Evolutionary conservation across 1,284 basidiomycete genomes (phyloP), one percentile per base, ranked within the genome.

Genomic region (Coniophora puteana): DNA sequence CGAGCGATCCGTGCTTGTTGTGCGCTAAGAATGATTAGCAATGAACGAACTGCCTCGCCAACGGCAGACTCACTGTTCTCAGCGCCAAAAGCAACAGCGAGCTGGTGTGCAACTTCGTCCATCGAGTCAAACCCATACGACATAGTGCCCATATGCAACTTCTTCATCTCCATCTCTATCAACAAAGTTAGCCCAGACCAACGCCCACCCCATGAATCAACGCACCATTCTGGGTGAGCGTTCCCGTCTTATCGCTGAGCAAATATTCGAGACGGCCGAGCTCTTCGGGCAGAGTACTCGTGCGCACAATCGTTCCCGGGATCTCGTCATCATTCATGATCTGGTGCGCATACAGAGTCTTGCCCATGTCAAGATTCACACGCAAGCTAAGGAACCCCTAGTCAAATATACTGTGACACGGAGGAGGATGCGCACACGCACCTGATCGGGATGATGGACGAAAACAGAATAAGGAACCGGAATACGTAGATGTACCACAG

Each of bases 331-430:
- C 96, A 45, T 78, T 83, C 83, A 94, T 93, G 46, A 99, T 99
- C 53, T 95, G 90, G 34, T 89, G 83, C 0, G 93, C 92, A 55
- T 99, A 99, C 30, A 98, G 90, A 0, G 94, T 98, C 69, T 99
- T 99, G 46, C 95, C 96, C 94, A 99, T 98, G 62, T 99, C 96
- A 37, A 99, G 75, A 55, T 99, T 99, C 46, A 99, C 95, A 20
- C 96, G 89, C 39, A 99, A 71, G 73, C 93, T 97, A 45, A 6
- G 27, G 18, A 27, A 13, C n/a, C 11, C 38, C 8, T 16, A 2
- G 8, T 13, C 21, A 5, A 29, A 26, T 16, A 18, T 16, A 6
- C n/a, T 5, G n/a, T 12, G 24, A 40, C 8, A 14, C 27, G 24
- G 27, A 13, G 17, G 28, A 36, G 28, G 21, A 36, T 26, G 18